Evolutionary conservation across 805 yeast genomes (phyloP).

Genomic region (Wickerhamiella vanderwaltii): DNA sequence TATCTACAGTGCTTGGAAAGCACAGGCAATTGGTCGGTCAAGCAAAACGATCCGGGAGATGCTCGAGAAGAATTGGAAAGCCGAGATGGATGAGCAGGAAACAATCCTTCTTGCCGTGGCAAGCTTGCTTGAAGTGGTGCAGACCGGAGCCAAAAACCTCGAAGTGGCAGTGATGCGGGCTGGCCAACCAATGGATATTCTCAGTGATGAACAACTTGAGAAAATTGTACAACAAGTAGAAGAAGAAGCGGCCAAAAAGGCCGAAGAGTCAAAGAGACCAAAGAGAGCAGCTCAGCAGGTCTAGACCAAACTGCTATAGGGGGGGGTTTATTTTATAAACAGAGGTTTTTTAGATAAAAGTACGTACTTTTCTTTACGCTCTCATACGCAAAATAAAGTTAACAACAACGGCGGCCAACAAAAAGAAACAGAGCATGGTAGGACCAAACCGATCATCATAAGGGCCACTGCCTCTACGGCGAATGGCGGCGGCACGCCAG

Average conservation of each 20-base stretch:
- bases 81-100: constrained; percentile 49
- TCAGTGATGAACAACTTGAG: constrained; percentile 61
- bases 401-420: constrained; percentile 83
- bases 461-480: constrained; percentile 98
- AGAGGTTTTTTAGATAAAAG: too few relatives aligned
- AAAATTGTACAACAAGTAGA: constrained; percentile 70
- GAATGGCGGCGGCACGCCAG: constrained; percentile 98
- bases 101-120: constrained; percentile 74
- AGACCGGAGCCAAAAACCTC: constrained; percentile 93
- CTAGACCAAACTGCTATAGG: too few relatives aligned
- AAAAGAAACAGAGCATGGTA: constrained; percentile 88
- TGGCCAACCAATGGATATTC: constrained; percentile 40
- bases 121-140: constrained; percentile 88
- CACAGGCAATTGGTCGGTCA: constrained; percentile 91
- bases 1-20: constrained; percentile 94
- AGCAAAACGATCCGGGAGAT: constrained; percentile 92
- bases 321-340: too few relatives aligned
- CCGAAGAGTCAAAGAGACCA: constrained; percentile 38
- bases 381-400: constrained; percentile 78
- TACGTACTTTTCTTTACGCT: too few relatives aligned
- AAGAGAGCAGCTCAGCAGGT: too few relatives aligned
- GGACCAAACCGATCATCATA: constrained; percentile 98
- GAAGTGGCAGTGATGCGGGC: constrained; percentile 83
- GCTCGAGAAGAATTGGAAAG: constrained; percentile 72
- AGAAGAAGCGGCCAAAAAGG: constrained; percentile 74